Evolutionary conservation across 345 rosid species (phyloP).

Genomic region (Pistacia integerrima): DNA sequence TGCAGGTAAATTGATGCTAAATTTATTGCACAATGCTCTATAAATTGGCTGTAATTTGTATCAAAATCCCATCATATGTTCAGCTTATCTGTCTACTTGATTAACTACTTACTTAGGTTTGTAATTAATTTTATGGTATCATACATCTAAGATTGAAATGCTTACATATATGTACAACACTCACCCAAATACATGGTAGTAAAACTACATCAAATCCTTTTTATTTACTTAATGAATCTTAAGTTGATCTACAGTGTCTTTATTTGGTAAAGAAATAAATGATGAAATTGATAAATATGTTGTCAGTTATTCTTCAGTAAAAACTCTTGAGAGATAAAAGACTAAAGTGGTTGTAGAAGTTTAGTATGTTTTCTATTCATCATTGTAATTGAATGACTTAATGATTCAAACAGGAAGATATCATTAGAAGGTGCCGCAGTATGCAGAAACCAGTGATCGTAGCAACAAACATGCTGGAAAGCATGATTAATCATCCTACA

Average conservation of each 20-base stretch:
- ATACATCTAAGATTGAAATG: neutral
- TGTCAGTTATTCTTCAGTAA: neutral
- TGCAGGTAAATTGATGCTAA: constrained; percentile 63
- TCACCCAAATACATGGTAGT: neutral
- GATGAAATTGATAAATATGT: neutral
- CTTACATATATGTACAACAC: neutral
- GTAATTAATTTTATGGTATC: neutral
- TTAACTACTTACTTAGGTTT: neutral
- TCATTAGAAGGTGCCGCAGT: constrained; percentile 80
- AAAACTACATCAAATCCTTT: constrained; percentile 1
- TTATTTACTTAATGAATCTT: constrained; percentile 1
- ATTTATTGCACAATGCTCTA: neutral
- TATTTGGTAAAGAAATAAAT: neutral
- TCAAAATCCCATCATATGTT: neutral
- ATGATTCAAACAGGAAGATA: constrained; percentile 67
- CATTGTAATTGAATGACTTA: neutral
- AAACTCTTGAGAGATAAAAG: neutral
- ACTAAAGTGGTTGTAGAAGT: neutral
- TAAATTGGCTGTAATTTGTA: neutral
- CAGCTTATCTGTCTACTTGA: neutral
- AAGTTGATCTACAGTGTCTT: neutral
- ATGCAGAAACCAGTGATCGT: constrained; percentile 95
- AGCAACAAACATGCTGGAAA: constrained; percentile 97
- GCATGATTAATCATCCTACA: constrained; percentile 97
- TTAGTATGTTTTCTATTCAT: neutral